Conservation (phyloP, 1,139 yeast genomes). For the Protomyces macrosporus region DNA sequence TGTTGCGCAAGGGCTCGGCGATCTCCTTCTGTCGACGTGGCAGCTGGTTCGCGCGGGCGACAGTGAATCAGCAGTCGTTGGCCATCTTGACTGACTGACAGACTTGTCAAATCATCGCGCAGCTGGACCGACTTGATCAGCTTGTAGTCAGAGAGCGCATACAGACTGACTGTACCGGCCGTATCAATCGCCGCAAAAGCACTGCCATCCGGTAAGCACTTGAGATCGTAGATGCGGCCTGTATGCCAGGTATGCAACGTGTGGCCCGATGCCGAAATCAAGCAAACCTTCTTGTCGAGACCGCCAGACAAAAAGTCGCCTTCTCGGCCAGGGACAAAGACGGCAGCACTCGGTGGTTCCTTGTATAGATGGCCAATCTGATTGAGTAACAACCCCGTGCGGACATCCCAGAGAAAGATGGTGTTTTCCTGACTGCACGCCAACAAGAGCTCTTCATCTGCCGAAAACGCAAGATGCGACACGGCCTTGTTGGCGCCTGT, state of each 20-base stretch:
- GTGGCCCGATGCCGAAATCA: slow-evolving; percentile 51
- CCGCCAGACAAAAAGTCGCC: slow-evolving; percentile 67
- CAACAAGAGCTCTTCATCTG: slow-evolving; percentile 59
- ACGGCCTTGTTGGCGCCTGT: slow-evolving; percentile 46
- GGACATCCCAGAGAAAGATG: slow-evolving; percentile 62
- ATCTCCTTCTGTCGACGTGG: slow-evolving; percentile 30
- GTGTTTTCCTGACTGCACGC: slow-evolving; percentile 61
- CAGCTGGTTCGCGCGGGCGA: slow-evolving; percentile 26
- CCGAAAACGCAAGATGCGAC: slow-evolving; percentile 68
- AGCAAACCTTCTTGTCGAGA: slow-evolving; percentile 65
- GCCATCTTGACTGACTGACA: slow-evolving; percentile 46
- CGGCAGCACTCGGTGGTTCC: slow-evolving; percentile 57
- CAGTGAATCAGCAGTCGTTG: slow-evolving; percentile 14
- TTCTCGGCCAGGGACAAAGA: slow-evolving; percentile 57
- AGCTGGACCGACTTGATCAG: slow-evolving; percentile 40
- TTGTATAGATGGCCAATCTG: slow-evolving; percentile 35
- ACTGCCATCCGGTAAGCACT: slow-evolving; percentile 61
- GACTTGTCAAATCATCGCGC: slow-evolving; percentile 48
- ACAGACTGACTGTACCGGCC: slow-evolving; percentile 51
- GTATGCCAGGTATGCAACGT: slow-evolving; percentile 43
- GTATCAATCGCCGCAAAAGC: slow-evolving; percentile 60
- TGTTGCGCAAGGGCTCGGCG: slow-evolving; percentile 53
- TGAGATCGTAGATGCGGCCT: slow-evolving; percentile 60
- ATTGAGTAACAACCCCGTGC: slow-evolving; percentile 37
- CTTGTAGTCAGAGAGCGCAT: slow-evolving; percentile 41